phyloP scores from a whole-genome alignment of 163 green algal genomes.

The Scenedesmus sp. region DNA sequence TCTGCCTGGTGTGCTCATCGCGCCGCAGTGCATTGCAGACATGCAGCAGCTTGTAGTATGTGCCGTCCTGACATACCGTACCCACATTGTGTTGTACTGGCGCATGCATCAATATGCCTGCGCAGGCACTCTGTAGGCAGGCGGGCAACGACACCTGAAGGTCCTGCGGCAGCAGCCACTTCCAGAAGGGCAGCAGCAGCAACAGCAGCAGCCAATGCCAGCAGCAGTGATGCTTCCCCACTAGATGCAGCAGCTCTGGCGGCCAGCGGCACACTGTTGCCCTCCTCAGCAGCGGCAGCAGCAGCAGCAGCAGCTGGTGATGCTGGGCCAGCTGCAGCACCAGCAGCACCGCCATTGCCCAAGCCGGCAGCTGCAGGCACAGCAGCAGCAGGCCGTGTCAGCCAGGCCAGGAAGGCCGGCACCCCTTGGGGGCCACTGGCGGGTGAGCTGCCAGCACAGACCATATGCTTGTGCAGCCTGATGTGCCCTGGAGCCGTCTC shows the following conservation, averaged over 20 bases:
- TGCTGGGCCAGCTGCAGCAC: not conserved
- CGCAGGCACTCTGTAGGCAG: not conserved
- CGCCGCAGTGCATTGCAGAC: no score
- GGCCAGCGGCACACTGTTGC: not conserved
- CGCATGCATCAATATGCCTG: not conserved
- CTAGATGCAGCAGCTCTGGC: not conserved
- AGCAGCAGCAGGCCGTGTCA: constrained; percentile 32
- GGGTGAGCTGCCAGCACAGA: not conserved
- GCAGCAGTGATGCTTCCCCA: not conserved
- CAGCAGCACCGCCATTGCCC: not conserved
- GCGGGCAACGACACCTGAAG: constrained; percentile 3
- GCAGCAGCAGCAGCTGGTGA: not conserved
- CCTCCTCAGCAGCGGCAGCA: not conserved
- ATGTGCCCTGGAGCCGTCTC: not conserved
- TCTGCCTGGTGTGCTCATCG: no score
- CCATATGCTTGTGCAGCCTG: not conserved
- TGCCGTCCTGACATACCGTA: not conserved
- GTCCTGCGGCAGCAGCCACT: not conserved
- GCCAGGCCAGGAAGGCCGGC: not conserved
- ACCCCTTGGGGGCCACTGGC: not conserved
- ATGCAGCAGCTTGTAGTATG: not conserved
- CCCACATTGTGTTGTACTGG: not conserved
- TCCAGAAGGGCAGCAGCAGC: not conserved
- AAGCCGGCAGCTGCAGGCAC: not conserved
- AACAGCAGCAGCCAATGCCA: not conserved